These are phyloP conservation scores for Globisporangium abappressorium DNA, from an alignment of 352 stramenopile genomes.

Conservation along the genomic window DNA sequence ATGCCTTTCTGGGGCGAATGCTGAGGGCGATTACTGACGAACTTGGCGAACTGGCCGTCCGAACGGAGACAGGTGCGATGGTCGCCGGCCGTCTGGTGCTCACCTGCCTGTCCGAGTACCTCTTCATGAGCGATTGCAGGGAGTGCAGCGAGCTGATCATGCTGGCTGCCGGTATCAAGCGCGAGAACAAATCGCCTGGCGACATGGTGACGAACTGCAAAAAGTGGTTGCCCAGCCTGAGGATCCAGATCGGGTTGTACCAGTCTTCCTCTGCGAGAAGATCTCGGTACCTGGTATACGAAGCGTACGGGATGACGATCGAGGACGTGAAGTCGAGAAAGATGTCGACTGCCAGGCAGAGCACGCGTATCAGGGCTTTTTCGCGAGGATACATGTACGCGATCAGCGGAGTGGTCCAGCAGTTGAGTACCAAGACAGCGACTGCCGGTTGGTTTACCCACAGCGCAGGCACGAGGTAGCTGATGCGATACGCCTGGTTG, in stretches of 20 bases:
- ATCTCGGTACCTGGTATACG: background rate
- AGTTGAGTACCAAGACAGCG: background rate
- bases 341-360: background rate
- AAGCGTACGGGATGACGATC: background rate
- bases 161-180: background rate
- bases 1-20: background rate
- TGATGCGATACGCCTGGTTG: background rate
- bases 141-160: slow-evolving; percentile 1
- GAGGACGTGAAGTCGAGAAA: background rate
- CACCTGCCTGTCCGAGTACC: background rate
- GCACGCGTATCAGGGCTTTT: slow-evolving; percentile 2
- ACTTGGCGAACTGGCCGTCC: background rate
- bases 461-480: background rate
- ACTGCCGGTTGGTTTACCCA: background rate
- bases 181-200: background rate
- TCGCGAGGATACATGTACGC: background rate
- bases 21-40: background rate
- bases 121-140: background rate
- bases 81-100: background rate
- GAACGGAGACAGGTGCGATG: background rate
- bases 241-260: background rate
- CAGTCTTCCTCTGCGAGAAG: background rate
- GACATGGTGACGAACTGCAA: background rate
- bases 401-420: background rate
- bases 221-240: background rate